Evolutionary conservation across 2,329 filamentous ascomycete genomes (phyloP).

Genomic region (Aureobasidium sp.): DNA sequence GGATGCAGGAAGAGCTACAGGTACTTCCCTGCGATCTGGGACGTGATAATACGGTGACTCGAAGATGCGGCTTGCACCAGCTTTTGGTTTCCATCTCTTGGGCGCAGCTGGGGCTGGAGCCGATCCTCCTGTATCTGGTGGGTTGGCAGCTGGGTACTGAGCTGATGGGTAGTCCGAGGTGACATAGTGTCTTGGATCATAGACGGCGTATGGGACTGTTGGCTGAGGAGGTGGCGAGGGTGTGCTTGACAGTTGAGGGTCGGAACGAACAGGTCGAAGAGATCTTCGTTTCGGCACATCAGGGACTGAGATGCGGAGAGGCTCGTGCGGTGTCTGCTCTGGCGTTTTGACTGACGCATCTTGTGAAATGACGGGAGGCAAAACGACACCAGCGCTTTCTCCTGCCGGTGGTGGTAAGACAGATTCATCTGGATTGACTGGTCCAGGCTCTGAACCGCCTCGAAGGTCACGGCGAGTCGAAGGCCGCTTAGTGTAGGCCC

Average conservation of each 20-base stretch:
- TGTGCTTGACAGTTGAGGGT: background rate
- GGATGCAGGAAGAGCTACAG: background rate
- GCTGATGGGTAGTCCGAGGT: background rate
- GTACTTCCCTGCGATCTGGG: constrained; percentile 2
- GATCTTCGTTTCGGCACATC: background rate
- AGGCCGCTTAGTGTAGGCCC: background rate
- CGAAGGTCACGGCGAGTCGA: background rate
- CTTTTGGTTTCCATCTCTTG: constrained; percentile 9
- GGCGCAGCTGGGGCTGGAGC: background rate
- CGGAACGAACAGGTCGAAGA: background rate
- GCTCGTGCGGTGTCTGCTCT: background rate
- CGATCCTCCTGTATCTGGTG: background rate
- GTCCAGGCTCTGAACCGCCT: background rate
- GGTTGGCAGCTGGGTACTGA: background rate
- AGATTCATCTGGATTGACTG: background rate
- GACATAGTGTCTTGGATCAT: background rate
- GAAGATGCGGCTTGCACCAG: constrained; percentile 10
- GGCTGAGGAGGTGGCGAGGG: background rate
- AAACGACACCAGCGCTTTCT: background rate
- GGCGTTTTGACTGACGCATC: constrained; percentile 7
- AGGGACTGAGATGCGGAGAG: background rate
- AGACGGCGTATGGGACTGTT: background rate
- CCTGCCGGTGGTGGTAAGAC: background rate
- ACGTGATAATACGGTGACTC: constrained; percentile 14
- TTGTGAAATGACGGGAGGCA: constrained; percentile 2